These are phyloP conservation scores for Salix viminalis DNA, from an alignment of 345 rosid genomes.

Conservation along the genomic window DNA sequence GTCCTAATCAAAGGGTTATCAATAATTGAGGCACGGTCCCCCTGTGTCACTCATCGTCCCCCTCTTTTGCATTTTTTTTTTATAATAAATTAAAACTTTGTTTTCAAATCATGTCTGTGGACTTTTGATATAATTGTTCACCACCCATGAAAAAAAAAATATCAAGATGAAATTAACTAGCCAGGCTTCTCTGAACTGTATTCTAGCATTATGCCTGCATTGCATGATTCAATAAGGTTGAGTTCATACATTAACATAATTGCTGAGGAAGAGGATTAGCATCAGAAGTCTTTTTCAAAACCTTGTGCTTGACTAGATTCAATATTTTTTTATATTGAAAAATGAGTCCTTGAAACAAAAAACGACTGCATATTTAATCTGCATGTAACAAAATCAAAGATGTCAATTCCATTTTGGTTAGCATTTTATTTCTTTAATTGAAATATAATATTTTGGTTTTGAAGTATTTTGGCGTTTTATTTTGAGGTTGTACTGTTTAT, in stretches of 20 bases:
- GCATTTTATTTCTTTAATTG: too few relatives aligned
- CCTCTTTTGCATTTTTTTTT: neutral
- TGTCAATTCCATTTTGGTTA: too few relatives aligned
- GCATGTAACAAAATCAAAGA: neutral
- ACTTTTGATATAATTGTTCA: neutral
- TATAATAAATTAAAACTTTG: neutral
- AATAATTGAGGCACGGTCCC: constrained; percentile 30
- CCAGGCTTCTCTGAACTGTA: neutral
- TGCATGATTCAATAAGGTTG: neutral
- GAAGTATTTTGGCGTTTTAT: too few relatives aligned
- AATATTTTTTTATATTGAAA: neutral
- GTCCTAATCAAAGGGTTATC: constrained; percentile 21
- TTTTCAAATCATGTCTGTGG: neutral
- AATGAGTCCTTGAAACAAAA: neutral
- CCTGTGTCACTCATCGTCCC: constrained; percentile 19
- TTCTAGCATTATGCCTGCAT: constrained; percentile 8
- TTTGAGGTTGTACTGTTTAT: too few relatives aligned
- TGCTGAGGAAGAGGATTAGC: constrained; percentile 24
- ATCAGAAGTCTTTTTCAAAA: constrained; percentile 18
- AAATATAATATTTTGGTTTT: too few relatives aligned
- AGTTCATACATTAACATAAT: neutral
- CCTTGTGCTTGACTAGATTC: constrained; percentile 18
- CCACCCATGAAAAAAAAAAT: neutral
- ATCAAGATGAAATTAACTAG: neutral
- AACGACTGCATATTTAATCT: neutral